phyloP scores from a whole-genome alignment of 2,329 filamentous ascomycete genomes.

The Neofusicoccum parvum region DNA sequence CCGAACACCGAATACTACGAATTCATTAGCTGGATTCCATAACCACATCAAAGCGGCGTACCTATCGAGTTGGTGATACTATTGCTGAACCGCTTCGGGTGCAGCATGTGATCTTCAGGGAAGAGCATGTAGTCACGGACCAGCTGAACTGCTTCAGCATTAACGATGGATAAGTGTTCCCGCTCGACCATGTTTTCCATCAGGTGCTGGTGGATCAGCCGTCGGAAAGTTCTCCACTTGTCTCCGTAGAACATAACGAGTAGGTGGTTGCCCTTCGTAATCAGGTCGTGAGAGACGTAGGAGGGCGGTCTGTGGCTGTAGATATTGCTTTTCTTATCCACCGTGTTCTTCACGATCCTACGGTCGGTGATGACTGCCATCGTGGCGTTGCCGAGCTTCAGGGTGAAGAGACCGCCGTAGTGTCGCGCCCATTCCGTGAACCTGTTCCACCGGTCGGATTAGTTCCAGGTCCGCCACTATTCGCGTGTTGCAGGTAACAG shows the following conservation, averaged over 20 bases:
- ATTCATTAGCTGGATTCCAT: no score
- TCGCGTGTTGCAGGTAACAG: no score
- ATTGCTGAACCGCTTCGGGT: slow-evolving; percentile 53
- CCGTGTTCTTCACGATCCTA: slow-evolving; percentile 43
- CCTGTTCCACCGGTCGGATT: neutral
- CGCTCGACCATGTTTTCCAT: slow-evolving; percentile 50
- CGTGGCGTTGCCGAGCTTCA: slow-evolving; percentile 47
- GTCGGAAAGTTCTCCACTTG: slow-evolving; percentile 51
- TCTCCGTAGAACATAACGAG: slow-evolving; percentile 51
- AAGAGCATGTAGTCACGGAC: slow-evolving; percentile 46
- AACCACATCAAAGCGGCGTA: neutral
- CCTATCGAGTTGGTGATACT: slow-evolving; percentile 51
- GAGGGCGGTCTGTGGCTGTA: slow-evolving; percentile 49
- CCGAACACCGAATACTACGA: slow-evolving; percentile 25
- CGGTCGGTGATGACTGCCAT: slow-evolving; percentile 47
- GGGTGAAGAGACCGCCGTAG: slow-evolving; percentile 48
- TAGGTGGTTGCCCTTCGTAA: slow-evolving; percentile 51
- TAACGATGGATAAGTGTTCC: slow-evolving; percentile 44
- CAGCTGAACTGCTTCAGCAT: slow-evolving; percentile 55
- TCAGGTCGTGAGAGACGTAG: slow-evolving; percentile 47
- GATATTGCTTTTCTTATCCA: slow-evolving; percentile 49
- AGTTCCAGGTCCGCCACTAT: no score
- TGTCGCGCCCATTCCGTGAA: slow-evolving; percentile 48
- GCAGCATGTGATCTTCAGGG: slow-evolving; percentile 50
- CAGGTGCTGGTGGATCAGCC: slow-evolving; percentile 49